phyloP scores from a whole-genome alignment of 768 basidiomycete genomes.

The Pholiota molesta region DNA sequence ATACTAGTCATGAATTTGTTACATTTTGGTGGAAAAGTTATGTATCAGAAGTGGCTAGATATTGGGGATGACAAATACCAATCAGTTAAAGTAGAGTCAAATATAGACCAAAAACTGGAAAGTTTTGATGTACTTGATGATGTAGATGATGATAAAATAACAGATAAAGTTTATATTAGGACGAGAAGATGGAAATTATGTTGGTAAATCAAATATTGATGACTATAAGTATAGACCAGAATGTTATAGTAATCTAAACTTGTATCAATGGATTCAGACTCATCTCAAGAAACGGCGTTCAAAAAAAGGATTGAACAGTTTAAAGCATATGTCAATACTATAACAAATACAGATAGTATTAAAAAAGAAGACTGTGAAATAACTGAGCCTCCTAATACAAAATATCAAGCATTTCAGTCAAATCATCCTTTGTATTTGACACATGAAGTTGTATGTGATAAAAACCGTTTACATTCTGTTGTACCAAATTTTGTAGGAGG shows the following conservation, averaged over 20 bases:
- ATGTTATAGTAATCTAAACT: constrained; percentile 16
- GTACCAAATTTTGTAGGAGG: constrained; percentile 32
- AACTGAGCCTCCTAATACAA: neutral
- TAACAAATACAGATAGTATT: neutral
- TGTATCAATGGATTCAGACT: constrained; percentile 32
- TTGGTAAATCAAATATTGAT: constrained; percentile 28
- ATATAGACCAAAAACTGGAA: too few relatives aligned
- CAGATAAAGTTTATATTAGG: constrained; percentile 26
- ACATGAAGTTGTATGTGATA: neutral
- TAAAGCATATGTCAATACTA: neutral
- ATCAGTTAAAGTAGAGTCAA: too few relatives aligned
- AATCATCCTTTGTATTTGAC: constrained; percentile 12
- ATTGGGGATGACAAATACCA: constrained; percentile 14
- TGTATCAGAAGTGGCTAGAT: constrained; percentile 25
- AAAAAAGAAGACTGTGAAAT: neutral
- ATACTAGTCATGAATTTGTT: constrained; percentile 37
- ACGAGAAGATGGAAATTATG: constrained; percentile 16
- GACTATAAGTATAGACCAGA: constrained; percentile 34
- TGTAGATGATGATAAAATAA: neutral
- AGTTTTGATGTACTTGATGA: neutral
- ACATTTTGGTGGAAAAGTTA: constrained; percentile 35
- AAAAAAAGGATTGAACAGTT: neutral
- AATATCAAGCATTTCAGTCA: neutral
- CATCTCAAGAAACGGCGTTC: constrained; percentile 1
- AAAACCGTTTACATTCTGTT: neutral